Conservation (phyloP, 768 basidiomycete species). For the Sarcomyxa edulis region DNA sequence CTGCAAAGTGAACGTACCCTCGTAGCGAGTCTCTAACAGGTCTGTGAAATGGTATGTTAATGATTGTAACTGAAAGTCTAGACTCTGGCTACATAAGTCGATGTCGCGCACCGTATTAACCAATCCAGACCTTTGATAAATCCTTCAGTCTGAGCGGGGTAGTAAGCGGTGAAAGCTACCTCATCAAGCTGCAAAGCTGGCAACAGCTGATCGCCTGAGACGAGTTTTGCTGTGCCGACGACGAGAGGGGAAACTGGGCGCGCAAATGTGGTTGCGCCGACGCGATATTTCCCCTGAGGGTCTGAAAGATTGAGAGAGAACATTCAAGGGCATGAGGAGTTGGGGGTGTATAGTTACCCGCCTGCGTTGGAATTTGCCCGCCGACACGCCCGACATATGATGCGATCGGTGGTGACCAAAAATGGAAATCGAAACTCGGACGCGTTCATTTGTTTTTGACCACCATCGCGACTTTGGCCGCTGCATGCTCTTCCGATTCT, state of each 20-base stretch:
- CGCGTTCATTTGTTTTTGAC: too few relatives aligned
- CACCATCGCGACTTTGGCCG: too few relatives aligned
- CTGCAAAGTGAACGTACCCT: constrained; percentile 47
- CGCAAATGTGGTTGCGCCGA: constrained; percentile 55
- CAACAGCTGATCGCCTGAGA: constrained; percentile 19
- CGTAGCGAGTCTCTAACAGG: constrained; percentile 39
- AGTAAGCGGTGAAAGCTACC: constrained; percentile 60
- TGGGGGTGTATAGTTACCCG: too few relatives aligned
- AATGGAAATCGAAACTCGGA: too few relatives aligned
- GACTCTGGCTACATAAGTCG: too few relatives aligned
- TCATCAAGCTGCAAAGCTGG: constrained; percentile 54
- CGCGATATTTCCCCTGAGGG: constrained; percentile 42
- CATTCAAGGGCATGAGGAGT: too few relatives aligned
- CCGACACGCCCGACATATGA: too few relatives aligned
- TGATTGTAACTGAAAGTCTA: background rate
- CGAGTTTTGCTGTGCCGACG: constrained; percentile 37
- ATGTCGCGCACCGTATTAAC: constrained; percentile 50
- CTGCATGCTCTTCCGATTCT: too few relatives aligned
- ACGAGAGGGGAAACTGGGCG: constrained; percentile 34
- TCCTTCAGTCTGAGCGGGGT: constrained; percentile 42
- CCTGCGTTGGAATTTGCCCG: background rate
- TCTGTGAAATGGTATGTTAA: constrained; percentile 16
- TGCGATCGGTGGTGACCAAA: too few relatives aligned
- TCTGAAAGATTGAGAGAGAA: constrained; percentile 24
- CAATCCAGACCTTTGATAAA: constrained; percentile 44